Evolutionary conservation across 306 rosid species (phyloP).

Genomic region (Vigna radiata): DNA sequence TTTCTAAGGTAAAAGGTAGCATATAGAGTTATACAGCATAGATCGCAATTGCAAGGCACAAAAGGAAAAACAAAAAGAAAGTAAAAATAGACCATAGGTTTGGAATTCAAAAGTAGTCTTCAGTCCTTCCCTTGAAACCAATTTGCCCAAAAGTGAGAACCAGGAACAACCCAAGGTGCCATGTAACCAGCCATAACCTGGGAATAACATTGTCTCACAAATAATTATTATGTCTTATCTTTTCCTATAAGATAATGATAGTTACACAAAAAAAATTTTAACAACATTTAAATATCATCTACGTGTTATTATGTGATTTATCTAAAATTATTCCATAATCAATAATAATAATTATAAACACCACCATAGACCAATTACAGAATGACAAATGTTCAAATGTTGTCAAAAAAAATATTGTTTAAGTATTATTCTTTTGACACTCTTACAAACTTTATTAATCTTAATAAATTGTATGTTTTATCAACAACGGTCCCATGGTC

Average conservation of each 20-base stretch:
- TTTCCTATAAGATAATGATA: no score
- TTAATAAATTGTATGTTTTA: no score
- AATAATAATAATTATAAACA: no score
- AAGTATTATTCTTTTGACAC: no score
- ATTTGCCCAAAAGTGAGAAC: constrained; percentile 91
- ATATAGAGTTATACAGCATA: constrained; percentile 35
- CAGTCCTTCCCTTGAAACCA: constrained; percentile 97
- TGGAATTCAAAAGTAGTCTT: constrained; percentile 66
- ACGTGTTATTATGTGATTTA: no score
- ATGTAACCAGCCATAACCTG: constrained; percentile 88
- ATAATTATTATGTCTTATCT: not conserved
- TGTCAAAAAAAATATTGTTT: no score
- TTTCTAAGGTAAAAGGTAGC: constrained; percentile 29
- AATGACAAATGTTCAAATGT: no score
- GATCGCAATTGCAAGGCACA: constrained; percentile 24
- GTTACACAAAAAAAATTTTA: no score
- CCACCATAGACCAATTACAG: no score
- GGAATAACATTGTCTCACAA: not conserved
- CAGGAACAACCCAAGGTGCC: constrained; percentile 89
- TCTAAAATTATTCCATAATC: no score
- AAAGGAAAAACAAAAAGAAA: not conserved
- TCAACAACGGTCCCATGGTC: constrained; percentile 58
- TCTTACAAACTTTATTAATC: no score
- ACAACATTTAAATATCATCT: no score
- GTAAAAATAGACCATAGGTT: constrained; percentile 28